phyloP scores from a whole-genome alignment of 2,329 filamentous ascomycete species.

The Fusarium buharicum region DNA sequence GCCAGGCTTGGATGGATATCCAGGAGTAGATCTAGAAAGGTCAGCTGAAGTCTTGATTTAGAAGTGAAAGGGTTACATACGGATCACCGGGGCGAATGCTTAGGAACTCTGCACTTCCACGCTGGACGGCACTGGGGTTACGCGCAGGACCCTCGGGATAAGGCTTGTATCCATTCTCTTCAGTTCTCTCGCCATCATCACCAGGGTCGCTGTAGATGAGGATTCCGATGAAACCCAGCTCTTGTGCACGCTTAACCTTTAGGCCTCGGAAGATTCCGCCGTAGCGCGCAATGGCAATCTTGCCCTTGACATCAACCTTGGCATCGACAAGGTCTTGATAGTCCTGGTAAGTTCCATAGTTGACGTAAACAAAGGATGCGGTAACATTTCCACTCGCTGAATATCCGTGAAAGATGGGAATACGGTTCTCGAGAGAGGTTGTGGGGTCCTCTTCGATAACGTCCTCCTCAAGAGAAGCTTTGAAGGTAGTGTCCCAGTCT shows the following conservation, averaged over 20 bases:
- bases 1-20: slow-evolving; percentile 93
- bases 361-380: slow-evolving; percentile 85
- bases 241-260: slow-evolving; percentile 92
- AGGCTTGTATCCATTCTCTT: slow-evolving; percentile 78
- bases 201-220: slow-evolving; percentile 90
- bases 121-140: slow-evolving; percentile 88
- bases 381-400: slow-evolving; percentile 93
- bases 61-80: slow-evolving; percentile 42
- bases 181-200: slow-evolving; percentile 84
- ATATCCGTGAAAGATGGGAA: slow-evolving; percentile 95
- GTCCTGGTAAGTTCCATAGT: slow-evolving; percentile 88
- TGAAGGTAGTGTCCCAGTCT: slow-evolving; percentile 73
- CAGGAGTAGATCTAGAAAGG: slow-evolving; percentile 75
- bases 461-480: slow-evolving; percentile 86
- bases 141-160: slow-evolving; percentile 91
- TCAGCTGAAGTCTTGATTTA: slow-evolving; percentile 16
- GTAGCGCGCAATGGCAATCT: slow-evolving; percentile 89
- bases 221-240: slow-evolving; percentile 87
- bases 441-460: slow-evolving; percentile 85
- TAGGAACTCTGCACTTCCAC: slow-evolving; percentile 86
- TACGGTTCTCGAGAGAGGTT: slow-evolving; percentile 73
- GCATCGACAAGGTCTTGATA: slow-evolving; percentile 83
- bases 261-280: slow-evolving; percentile 88
- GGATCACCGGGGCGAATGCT: slow-evolving; percentile 78
- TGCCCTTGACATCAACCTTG: slow-evolving; percentile 80